Conservation (phyloP, 176 grass and related monocot species). For the Raddia guianensis region DNA sequence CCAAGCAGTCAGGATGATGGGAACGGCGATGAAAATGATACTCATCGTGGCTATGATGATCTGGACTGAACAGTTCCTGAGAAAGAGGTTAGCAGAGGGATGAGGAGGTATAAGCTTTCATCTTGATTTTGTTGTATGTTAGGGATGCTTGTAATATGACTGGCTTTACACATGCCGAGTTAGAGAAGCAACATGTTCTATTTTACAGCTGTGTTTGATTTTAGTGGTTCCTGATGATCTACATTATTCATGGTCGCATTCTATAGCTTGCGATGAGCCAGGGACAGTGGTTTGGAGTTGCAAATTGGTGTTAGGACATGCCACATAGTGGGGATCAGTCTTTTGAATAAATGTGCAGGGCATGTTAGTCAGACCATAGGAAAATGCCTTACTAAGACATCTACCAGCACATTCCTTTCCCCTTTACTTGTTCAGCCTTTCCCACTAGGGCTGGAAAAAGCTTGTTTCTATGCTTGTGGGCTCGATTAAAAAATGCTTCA, state of each 20-base stretch:
- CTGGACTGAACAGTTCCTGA: slow-evolving; percentile 61
- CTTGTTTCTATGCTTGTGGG: too few species aligned
- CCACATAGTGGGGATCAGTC: background rate
- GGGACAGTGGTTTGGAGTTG: background rate
- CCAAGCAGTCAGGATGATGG: slow-evolving; percentile 33
- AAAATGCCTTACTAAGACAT: background rate
- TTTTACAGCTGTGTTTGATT: background rate
- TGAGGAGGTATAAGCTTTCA: slow-evolving; percentile 39
- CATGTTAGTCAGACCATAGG: background rate
- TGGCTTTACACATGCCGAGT: background rate
- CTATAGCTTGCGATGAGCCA: background rate
- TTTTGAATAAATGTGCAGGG: background rate
- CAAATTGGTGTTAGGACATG: background rate
- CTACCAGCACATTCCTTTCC: background rate
- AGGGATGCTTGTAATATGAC: slow-evolving; percentile 23
- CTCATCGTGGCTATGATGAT: slow-evolving; percentile 60
- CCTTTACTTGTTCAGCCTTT: background rate
- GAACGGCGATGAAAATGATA: slow-evolving; percentile 10
- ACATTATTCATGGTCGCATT: background rate
- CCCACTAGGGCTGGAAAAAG: background rate
- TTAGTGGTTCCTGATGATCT: background rate
- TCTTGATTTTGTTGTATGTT: background rate
- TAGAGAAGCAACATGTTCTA: background rate
- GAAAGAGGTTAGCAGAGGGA: slow-evolving; percentile 10
- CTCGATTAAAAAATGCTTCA: too few species aligned